Evolutionary conservation across 495 filamentous ascomycete genomes (phyloP), one percentile per base, ranked within the genome.

Genomic region (Penicillium lividum): DNA sequence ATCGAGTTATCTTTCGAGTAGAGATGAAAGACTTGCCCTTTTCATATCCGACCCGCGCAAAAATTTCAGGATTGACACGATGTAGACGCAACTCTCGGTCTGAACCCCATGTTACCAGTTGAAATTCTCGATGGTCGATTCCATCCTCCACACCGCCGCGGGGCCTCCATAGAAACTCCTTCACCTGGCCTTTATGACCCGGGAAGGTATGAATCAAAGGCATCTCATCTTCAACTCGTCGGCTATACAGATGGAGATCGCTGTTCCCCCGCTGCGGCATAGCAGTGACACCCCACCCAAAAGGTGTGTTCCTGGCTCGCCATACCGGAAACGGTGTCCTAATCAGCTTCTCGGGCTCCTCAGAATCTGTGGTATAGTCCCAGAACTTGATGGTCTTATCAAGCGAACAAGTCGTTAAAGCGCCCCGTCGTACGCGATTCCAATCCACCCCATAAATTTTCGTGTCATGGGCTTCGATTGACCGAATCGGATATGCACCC

Each of bases 401-500:
- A 50, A 97, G 71, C 3, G 93, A 94, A 71, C 93, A 97, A 9
- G 93, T 98, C 5, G 89, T 83, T 29, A 98, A 68, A 30, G 84
- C 85, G 8, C 84, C 85, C 7, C 85, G 66, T 36, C 86, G 78
- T 0, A 88, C 86, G 59, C 93, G 82, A 67, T 94, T 92, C 93
- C 93, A 98, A 73, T 97, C 93, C 22, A 98, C 79, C 11, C 93
- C 93, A 70, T 97, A 97, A 42, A 98, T 97, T 69, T 97, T 97
- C 10, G 92, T 96, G n/a, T 85, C 85, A 67, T 98, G 93, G 0
- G 93, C 93, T 64, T 86, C 83, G 46, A 97, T 94, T 38, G 90
- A 91, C 34, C 84, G 84, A 31, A 98, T 73, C 15, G 92, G 92
- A 50, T 82, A 80, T 13, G 89, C 89, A 3, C 92, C 85, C 71